These are phyloP conservation scores for Streptanthus diversifolius DNA, from an alignment of 345 rosid genomes.

Conservation along the genomic window DNA sequence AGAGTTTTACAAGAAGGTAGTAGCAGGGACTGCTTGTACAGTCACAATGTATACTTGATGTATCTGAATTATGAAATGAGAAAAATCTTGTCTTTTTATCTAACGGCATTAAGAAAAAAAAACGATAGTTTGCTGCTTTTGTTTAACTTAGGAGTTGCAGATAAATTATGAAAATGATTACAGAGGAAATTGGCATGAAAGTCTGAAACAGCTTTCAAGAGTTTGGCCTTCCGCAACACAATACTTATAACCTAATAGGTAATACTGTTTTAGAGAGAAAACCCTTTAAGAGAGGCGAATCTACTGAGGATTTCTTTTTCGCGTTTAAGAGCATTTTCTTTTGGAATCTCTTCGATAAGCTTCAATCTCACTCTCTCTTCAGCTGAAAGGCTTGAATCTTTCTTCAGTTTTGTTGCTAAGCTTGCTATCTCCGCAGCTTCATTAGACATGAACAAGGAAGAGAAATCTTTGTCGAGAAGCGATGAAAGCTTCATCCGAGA, in stretches of 20 bases:
- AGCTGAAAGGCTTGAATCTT: conserved; percentile 53
- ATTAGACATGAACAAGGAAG: conserved; percentile 45
- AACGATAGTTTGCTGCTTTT: not conserved
- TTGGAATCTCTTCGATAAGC: conserved; percentile 64
- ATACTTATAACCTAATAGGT: not conserved
- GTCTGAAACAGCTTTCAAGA: conserved; percentile 3
- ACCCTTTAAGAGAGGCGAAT: conserved; percentile 52
- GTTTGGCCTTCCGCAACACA: conserved; percentile 9
- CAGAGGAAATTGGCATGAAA: not conserved
- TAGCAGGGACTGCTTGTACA: conserved; percentile 74
- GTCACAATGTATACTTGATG: conserved; percentile 24
- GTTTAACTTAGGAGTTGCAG: not conserved
- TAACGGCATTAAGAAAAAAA: not conserved
- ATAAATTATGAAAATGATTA: not conserved
- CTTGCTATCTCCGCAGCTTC: conserved; percentile 42
- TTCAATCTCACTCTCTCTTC: conserved; percentile 63
- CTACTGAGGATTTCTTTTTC: conserved; percentile 55
- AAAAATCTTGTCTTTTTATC: not conserved
- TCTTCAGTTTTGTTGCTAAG: conserved; percentile 48
- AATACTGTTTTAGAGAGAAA: conserved; percentile 37
- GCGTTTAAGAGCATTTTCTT: conserved; percentile 45
- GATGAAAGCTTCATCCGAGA: conserved; percentile 53
- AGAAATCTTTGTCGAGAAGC: conserved; percentile 53
- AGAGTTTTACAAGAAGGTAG: conserved; percentile 45
- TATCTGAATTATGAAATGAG: not conserved